phyloP scores from a whole-genome alignment of 371 early-diverging fungal species.

The Funneliformis caledonium region DNA sequence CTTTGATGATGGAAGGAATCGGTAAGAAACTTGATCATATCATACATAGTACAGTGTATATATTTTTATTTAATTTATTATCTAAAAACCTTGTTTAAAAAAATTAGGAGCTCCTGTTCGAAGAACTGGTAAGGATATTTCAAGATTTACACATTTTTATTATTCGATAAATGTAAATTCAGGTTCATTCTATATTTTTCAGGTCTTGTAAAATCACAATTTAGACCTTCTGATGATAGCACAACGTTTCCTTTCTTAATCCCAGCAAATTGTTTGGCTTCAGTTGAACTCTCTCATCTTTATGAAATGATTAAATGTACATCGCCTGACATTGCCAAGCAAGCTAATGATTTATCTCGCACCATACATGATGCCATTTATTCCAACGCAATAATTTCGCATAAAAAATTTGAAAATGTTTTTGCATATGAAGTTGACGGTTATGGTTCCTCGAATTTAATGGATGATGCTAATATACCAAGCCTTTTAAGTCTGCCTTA shows the following conservation, averaged over 20 bases:
- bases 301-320: conserved; percentile 42
- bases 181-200: conserved; percentile 57
- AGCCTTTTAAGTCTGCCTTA: conserved; percentile 62
- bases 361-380: conserved; percentile 57
- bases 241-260: conserved; percentile 64
- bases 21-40: not conserved
- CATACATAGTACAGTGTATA: not conserved
- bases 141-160: not conserved
- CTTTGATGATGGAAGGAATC: conserved; percentile 4
- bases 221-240: conserved; percentile 68
- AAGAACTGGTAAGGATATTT: conserved; percentile 55
- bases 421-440: conserved; percentile 73
- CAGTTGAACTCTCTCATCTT: conserved; percentile 58
- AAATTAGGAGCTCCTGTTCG: conserved; percentile 47
- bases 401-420: conserved; percentile 55
- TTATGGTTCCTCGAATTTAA: conserved; percentile 60
- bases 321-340: conserved; percentile 40
- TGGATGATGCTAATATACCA: conserved; percentile 73
- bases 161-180: conserved; percentile 53
- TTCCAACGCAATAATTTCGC: conserved; percentile 53
- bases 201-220: conserved; percentile 62
- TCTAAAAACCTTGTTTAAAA: conserved; percentile 24
- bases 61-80: conserved; percentile 15
- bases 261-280: conserved; percentile 65
- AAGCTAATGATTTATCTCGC: conserved; percentile 46